Evolutionary conservation across 2,329 filamentous ascomycete species (phyloP), one percentile per base, ranked within the genome.

Genomic region (Fusarium sp.): DNA sequence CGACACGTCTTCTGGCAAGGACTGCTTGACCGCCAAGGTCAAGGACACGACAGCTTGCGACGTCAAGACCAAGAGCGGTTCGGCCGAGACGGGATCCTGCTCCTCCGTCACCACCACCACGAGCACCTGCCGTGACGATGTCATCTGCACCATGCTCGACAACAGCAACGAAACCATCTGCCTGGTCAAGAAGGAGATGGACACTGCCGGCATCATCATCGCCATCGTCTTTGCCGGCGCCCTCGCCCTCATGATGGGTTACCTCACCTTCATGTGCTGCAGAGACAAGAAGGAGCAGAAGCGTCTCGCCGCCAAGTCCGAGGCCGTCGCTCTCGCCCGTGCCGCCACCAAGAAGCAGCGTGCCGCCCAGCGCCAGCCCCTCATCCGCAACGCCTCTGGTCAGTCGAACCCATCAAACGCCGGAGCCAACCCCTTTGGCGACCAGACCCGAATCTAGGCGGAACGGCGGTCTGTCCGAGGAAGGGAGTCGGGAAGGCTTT

Each of bases 211-310:
- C 70, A 82, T 88, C 76, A 81, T 88, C 78, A 83, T 89, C 71
- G 81, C 84, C 76, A 80, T 87, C 71, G 75, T 86, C 79, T 85
- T 91, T 40, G 85, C 82, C 65, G 71, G 79, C n/a, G 81, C 79
- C 67, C 76, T 86, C 70, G 78, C 81, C 71, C 50, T 82, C 61
- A 80, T 83, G 72, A 69, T 86, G 69, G 80, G 76, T 57, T 74
- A 81, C 71, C 79, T 90, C 65, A 84, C 85, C 77, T 86, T 86
- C 83, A 82, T 86, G 73, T 89, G 87, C 85, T 87, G 85, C 83
- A 82, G 82, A 70, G 88, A 90, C 74, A 82, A 85, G 74, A 80
- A 80, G 79, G 73, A 83, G 74, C 83, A 87, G 76, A 84, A 83
- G 79, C 81, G 82, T 56, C 79, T 84, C 37, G 80, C 80, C 63